Evolutionary conservation across 345 rosid genomes (phyloP), one percentile per base, ranked within the genome.

Genomic region (Pistacia vera): DNA sequence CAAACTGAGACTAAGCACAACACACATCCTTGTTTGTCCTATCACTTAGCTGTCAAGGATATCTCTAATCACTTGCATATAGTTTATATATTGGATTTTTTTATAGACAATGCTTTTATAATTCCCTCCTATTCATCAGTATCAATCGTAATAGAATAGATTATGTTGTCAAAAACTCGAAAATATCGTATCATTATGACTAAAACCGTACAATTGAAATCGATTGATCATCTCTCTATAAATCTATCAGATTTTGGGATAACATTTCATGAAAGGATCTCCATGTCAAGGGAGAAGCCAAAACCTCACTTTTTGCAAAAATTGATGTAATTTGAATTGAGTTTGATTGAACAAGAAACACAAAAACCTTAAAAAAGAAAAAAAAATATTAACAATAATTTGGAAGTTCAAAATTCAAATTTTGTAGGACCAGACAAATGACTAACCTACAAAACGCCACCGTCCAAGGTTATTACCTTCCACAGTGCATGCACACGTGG

Each of bases 401-500:
- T 6, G 20, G 11, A 9, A 41, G 36, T 11, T 66, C 30, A 28
- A n/a, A 66, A 5, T 11, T 66, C 30, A 28, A n/a, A 66, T 12
- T 58, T 48, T 36, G 57, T 67, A 48, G 59, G 58, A 68, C 59
- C 59, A 49, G 74, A 35, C 51, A 36, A 52, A 51, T 11, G 65
- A 71, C 55, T 13, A 38, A 57, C 18, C 20, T 12, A 48, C 3
- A 3, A 18, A 58, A 68, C 20, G 8, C 30, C 74, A 25, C 75
- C 75, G 79, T 77, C 79, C 75, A 77, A 62, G 30, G 33, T 17
- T 77, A 22, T 36, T 6, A 51, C 57, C 58, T 36, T 77, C 75
- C 79, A 77, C 79, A n/a, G 79, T 70, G 36, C 30, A 28, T 2
- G 62, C 10, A 60, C 17, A 51, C 74, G 61, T 69, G 74, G 68